Conservation (phyloP, 202 grass and related monocot genomes). For the Miscanthus sacchariflorus region DNA sequence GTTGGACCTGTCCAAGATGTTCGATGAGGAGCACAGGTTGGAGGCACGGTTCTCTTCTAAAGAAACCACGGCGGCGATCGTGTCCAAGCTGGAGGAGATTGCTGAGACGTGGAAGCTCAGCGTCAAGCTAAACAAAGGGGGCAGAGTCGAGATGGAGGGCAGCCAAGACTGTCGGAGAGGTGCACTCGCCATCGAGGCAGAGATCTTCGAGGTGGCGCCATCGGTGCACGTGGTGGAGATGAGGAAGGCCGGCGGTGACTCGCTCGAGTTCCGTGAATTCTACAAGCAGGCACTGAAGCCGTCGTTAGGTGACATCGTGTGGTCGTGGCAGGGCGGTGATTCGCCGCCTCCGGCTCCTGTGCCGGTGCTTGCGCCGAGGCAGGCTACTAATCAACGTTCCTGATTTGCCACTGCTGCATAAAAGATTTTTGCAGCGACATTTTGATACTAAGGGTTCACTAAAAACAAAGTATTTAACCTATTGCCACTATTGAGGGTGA, state of each 20-base stretch:
- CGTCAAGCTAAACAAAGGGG: constrained; percentile 47
- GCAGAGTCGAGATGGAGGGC: constrained; percentile 53
- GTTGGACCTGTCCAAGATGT: constrained; percentile 67
- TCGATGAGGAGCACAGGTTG: constrained; percentile 44
- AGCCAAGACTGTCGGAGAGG: constrained; percentile 35
- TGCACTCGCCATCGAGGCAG: constrained; percentile 53
- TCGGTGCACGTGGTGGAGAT: constrained; percentile 69
- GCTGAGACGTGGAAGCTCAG: constrained; percentile 48
- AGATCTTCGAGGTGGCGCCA: constrained; percentile 70
- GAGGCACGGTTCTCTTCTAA: constrained; percentile 57
- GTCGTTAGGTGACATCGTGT: constrained; percentile 59
- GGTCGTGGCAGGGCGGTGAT: constrained; percentile 54
- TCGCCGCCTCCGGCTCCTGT: not conserved
- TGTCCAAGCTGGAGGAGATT: constrained; percentile 65
- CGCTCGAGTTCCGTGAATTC: constrained; percentile 60
- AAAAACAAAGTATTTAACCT: too few relatives aligned
- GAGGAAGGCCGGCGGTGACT: constrained; percentile 58
- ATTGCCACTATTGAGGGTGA: too few relatives aligned
- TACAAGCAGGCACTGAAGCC: constrained; percentile 59
- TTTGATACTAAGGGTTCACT: too few relatives aligned
- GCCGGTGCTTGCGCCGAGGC: not conserved
- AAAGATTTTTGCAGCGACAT: too few relatives aligned
- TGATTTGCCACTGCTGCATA: not conserved
- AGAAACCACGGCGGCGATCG: constrained; percentile 49
- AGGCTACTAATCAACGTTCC: not conserved